Percentiles rank a stretch among this genome's conserved stretches.
Conservation (phyloP, 2,329 filamentous ascomycete genomes). For the Botrytis squamosa region DNA sequence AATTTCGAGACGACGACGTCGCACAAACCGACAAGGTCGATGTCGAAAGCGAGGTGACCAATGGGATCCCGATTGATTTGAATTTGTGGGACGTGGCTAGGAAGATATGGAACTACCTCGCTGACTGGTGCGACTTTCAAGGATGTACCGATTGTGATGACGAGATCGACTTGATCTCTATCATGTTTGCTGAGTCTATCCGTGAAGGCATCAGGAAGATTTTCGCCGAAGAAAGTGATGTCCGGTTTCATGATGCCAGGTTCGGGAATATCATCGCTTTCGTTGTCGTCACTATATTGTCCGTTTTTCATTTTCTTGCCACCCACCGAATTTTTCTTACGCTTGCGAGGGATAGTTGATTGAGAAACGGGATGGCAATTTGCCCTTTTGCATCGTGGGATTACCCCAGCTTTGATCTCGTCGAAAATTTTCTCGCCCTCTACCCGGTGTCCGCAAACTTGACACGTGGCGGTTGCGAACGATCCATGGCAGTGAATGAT, state of each 20-base stretch:
- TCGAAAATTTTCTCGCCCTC: conserved; percentile 75
- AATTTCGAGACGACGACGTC: conserved; percentile 88
- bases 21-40: conserved; percentile 93
- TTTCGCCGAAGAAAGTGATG: conserved; percentile 96
- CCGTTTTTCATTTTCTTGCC: conserved; percentile 45
- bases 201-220: conserved; percentile 80
- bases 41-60: conserved; percentile 89
- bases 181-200: conserved; percentile 79
- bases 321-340: conserved; percentile 54
- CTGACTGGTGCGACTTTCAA: conserved; percentile 95
- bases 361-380: conserved; percentile 56
- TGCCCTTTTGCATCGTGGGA: conserved; percentile 72
- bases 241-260: conserved; percentile 92
- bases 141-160: conserved; percentile 93
- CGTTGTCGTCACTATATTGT: conserved; percentile 40
- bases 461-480: conserved; percentile 87
- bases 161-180: conserved; percentile 75
- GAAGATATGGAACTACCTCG: conserved; percentile 80
- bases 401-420: conserved; percentile 71
- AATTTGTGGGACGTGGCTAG: conserved; percentile 79
- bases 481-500: conserved; percentile 96
- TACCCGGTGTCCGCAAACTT: conserved; percentile 74
- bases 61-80: conserved; percentile 86
- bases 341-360: conserved; percentile 53
- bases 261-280: conserved; percentile 63